Base-by-base conservation (phyloP, 2,329 filamentous ascomycete genomes). In the Stachybotrys chartarum region DNA sequence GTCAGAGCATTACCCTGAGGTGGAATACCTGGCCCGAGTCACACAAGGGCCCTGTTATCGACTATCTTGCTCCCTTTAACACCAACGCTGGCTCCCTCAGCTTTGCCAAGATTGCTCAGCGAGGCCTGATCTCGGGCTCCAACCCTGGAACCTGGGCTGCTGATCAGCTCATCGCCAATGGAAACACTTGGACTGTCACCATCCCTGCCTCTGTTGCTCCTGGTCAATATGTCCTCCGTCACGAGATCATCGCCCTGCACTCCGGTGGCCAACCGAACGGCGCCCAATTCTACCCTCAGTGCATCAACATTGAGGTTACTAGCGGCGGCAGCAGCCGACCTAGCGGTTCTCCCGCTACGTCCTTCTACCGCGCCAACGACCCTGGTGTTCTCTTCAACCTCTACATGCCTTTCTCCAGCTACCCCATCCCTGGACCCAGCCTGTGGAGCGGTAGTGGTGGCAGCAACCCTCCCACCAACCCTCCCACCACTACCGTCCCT, bases 41-140 rank as follows among this genome's bases (percentile, higher is more conserved):
- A 6, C 77, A 79, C 64, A 61, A 73, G 39, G 74, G 79, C 0
- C 84, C 84, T 8, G 78, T 87, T 61, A 76, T 87, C 59, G 79
- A 79, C 67, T 87, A 87, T 72, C 71, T 87, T 16, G 85, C 85
- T 54, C 85, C 81, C 67, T 72, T 77, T 45, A 67, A 68, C 1
- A 80, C 78, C 55, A 77, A 81, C 68, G 80, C 82, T 68, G 70
- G 67, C 2, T 64, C 70, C 7, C 75, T 86, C 30, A 68, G 79
- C 59, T 87, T 80, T 69, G 82, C 85, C 77, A 88, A 88, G 77
- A 85, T 87, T 56, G 76, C 78, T 44, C 76, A 77, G 55, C 72
- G 67, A 35, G 85, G 84, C 55, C 73, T 83, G 58, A 70, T 79
- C 57, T 65, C 72, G 58, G 72, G 70, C 51, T 72, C 65, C 52